Base-by-base conservation (phyloP, 768 basidiomycete genomes). In the Russula ochroleuca region DNA sequence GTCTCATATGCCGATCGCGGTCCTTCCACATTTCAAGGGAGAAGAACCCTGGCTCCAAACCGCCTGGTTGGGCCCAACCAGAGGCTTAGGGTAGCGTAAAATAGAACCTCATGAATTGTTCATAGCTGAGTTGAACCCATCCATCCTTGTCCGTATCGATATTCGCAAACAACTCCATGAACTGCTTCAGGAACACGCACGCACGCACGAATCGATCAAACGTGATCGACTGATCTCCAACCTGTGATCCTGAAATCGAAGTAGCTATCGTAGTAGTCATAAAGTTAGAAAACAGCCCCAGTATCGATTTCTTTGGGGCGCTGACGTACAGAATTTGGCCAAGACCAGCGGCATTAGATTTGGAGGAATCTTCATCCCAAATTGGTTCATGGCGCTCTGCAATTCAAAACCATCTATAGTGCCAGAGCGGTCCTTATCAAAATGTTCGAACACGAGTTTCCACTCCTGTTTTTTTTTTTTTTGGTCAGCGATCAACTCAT, bases 181-280 rank as follows among this genome's bases (percentile, higher is more conserved):
- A 78, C 71, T 88, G 86, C 76, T 87, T 90, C 64, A 91, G 81
- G 17, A 85, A 86, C 62, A 94, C 90, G 67, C 91, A 93, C 25
- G 88, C 89, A 59, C 91, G 83, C 25, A 93, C 85, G 78, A 93
- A 93, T 63, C 90, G 86, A 73, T 92, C 92, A 71, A 93, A 93
- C 3, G 85, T 81, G 76, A 93, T 90, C 0, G 88, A 88, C 2
- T 79, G 76, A n/a, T 70, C 14, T 17, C 45, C 72, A 5, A 68
- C 75, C 2, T 73, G 73, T 37, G 70, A 61, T 21, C 54, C 57
- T 7, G 64, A 54, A 7, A 66, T 51, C 7, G 72, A 73, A 23
- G 77, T 66, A 40, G 78, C 72, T 33, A 78, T 3, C 15, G 3
- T 23, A 21, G 11, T 13, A 47, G n/a, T 48, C 23, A 23, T 21